Conservation (phyloP, 2,329 filamentous ascomycete genomes). For the Xylaria multiplex region DNA sequence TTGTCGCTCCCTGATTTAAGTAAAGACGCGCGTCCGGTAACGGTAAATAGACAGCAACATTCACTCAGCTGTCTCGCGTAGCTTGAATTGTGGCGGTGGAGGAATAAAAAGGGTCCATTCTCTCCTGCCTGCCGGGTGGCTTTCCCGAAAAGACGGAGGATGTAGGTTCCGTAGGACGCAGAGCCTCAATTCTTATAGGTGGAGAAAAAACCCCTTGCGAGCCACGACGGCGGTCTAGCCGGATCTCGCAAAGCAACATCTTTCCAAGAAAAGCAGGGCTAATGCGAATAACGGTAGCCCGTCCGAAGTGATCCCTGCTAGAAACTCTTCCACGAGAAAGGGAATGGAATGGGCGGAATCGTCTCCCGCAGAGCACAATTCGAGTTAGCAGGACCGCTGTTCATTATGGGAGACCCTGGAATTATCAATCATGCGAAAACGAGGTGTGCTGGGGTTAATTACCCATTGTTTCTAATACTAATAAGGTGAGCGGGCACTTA, state of each 20-base stretch:
- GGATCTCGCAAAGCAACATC: constrained; percentile 3
- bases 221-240: not conserved
- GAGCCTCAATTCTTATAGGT: constrained; percentile 33
- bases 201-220: constrained; percentile 28
- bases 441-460: not conserved
- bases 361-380: constrained; percentile 2
- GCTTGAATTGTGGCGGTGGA: not conserved
- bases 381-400: constrained; percentile 6
- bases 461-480: not conserved
- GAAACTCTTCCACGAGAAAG: not conserved
- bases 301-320: constrained; percentile 12
- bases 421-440: not conserved
- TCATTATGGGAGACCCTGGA: not conserved
- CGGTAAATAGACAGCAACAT: no score
- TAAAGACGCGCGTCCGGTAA: no score
- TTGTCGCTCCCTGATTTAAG: not conserved
- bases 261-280: constrained; percentile 12
- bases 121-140: constrained; percentile 3
- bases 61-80: not conserved
- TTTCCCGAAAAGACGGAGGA: constrained; percentile 26
- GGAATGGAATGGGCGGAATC: not conserved
- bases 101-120: not conserved
- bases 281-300: constrained; percentile 21
- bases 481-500: not conserved
- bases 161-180: constrained; percentile 31